Conservation (phyloP, 2,329 filamentous ascomycete species). For the Berkeleyomyces basicola region DNA sequence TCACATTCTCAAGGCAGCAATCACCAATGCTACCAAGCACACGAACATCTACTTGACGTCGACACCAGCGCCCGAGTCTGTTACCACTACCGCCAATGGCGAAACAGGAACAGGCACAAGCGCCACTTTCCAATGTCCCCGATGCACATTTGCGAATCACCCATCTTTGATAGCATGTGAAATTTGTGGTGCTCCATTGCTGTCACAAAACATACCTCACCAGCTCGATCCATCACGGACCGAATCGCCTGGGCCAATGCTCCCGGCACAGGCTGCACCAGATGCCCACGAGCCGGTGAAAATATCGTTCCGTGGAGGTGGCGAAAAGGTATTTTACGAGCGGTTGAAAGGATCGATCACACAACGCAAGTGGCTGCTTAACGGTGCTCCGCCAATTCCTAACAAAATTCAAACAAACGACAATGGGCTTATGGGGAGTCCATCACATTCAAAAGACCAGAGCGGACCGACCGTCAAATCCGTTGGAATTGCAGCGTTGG, state of each 20-base stretch:
- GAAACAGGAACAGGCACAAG: conserved; percentile 6
- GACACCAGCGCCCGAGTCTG: neutral
- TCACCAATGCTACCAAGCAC: conserved; percentile 52
- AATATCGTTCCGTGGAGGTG: conserved; percentile 76
- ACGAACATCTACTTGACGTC: neutral
- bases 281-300: conserved; percentile 66
- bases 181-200: conserved; percentile 68
- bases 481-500: conserved; percentile 81
- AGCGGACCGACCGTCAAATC: conserved; percentile 31
- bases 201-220: conserved; percentile 32
- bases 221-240: conserved; percentile 28
- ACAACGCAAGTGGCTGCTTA: conserved; percentile 89
- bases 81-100: neutral
- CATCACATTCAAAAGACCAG: conserved; percentile 17
- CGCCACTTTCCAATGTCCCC: conserved; percentile 47
- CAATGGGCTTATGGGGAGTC: conserved; percentile 21
- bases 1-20: conserved; percentile 72
- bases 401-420: conserved; percentile 23
- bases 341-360: conserved; percentile 73
- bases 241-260: conserved; percentile 64
- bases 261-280: conserved; percentile 24
- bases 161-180: conserved; percentile 75
- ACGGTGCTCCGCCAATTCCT: conserved; percentile 76
- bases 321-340: conserved; percentile 81
- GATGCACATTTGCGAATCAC: conserved; percentile 90